Evolutionary conservation across 495 filamentous ascomycete genomes (phyloP).

Genomic region (Aspergillus coremiiformis): DNA sequence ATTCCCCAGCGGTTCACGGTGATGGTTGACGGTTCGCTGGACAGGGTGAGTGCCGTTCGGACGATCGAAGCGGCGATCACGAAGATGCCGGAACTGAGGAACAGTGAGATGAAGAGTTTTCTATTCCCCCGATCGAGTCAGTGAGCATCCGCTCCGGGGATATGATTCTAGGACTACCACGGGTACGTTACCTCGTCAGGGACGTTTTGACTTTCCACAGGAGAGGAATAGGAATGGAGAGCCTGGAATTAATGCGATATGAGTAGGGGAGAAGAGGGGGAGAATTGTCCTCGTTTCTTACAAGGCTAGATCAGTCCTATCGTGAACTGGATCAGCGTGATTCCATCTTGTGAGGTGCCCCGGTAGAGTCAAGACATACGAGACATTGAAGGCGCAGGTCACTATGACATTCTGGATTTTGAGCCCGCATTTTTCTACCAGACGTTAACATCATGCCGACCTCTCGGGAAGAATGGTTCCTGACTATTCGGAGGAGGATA

Average conservation of each 20-base stretch:
- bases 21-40: not conserved
- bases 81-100: conserved; percentile 3
- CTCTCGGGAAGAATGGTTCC: not conserved
- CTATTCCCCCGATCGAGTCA: not conserved
- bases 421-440: not conserved
- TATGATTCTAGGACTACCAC: not conserved
- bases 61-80: conserved; percentile 1
- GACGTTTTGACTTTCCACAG: conserved; percentile 1
- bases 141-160: not conserved
- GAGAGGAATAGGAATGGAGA: not conserved
- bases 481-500: not conserved
- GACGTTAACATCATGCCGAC: not conserved
- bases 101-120: conserved; percentile 1
- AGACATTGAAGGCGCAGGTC: not conserved
- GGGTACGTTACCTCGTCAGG: not conserved
- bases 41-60: not conserved
- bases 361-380: not conserved
- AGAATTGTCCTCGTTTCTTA: not conserved
- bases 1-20: conserved; percentile 1
- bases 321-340: not conserved
- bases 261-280: not conserved
- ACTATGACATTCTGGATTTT: not conserved
- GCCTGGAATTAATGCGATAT: not conserved
- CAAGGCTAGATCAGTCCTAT: conserved; percentile 1
- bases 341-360: not conserved